A percentile compares a stretch with the other conserved stretches of the same genome.
Evolutionary conservation across 805 yeast genomes (phyloP).

Genomic region (Candida vartiovaarae): DNA sequence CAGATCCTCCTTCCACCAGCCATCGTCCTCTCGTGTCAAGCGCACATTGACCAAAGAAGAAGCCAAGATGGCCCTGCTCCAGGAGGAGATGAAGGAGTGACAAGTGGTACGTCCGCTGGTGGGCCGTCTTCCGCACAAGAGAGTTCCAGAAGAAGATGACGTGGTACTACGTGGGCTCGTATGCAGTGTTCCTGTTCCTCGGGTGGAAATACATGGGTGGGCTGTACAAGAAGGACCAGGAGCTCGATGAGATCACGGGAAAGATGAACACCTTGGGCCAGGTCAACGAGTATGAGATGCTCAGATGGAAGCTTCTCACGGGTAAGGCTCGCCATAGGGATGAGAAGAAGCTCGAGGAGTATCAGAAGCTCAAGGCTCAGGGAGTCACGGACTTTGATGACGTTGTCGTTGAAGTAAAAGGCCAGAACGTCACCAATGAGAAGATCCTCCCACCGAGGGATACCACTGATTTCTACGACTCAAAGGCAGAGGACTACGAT

Average conservation of each 20-base stretch:
- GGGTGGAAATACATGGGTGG: constrained; percentile 64
- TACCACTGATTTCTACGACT: constrained; percentile 73
- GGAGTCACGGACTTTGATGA: constrained; percentile 26
- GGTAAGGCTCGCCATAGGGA: constrained; percentile 62
- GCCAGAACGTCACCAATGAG: constrained; percentile 28
- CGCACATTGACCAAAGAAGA: constrained; percentile 26
- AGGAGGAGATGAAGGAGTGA: constrained; percentile 28
- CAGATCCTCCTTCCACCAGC: constrained; percentile 16
- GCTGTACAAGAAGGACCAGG: constrained; percentile 57
- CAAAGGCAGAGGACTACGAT: constrained; percentile 76
- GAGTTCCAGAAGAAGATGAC: constrained; percentile 59
- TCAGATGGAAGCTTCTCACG: constrained; percentile 53
- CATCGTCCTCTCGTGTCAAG: constrained; percentile 16
- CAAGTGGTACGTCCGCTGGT: constrained; percentile 39
- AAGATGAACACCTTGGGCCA: constrained; percentile 28
- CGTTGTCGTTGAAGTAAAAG: constrained; percentile 23
- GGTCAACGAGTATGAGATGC: constrained; percentile 52
- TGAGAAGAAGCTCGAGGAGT: constrained; percentile 49
- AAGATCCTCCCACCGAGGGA: constrained; percentile 65
- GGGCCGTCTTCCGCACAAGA: constrained; percentile 45
- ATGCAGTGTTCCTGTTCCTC: constrained; percentile 46
- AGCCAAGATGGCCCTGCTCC: constrained; percentile 25
- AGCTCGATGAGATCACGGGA: constrained; percentile 36
- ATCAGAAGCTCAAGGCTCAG: constrained; percentile 43
- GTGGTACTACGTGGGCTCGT: constrained; percentile 54